phyloP scores from a whole-genome alignment of 2,329 filamentous ascomycete genomes.

The Stagonosporopsis chrysanthemi region DNA sequence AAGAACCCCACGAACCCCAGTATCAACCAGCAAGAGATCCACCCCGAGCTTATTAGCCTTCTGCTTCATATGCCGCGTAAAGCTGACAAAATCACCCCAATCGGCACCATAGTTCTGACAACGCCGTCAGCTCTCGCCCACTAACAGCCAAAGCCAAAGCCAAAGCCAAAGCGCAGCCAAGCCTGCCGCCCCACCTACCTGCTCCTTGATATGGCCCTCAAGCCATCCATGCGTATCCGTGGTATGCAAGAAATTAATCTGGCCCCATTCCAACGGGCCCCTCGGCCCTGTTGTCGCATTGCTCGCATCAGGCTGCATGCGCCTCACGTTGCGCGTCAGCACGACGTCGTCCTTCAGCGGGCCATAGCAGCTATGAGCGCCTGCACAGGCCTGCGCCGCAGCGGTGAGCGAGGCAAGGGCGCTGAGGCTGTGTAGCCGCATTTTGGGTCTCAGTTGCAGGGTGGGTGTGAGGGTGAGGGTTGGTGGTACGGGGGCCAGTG shows the following conservation, averaged over 20 bases:
- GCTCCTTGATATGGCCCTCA: conserved; percentile 67
- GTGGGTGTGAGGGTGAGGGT: no score
- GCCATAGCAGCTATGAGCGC: conserved; percentile 48
- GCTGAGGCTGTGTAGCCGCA: conserved; percentile 19
- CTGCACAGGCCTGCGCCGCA: conserved; percentile 39
- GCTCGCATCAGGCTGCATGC: conserved; percentile 47
- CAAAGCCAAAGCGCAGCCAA: no score
- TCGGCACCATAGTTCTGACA: conserved; percentile 68
- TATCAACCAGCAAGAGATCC: conserved; percentile 68
- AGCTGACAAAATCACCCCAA: conserved; percentile 71
- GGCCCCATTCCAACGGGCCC: conserved; percentile 65
- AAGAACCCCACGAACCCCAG: conserved; percentile 53
- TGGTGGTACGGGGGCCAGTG: no score
- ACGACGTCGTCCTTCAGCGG: conserved; percentile 50
- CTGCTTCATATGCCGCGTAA: conserved; percentile 66
- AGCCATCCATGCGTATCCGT: conserved; percentile 70
- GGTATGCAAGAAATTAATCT: conserved; percentile 72
- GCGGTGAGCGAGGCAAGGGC: conserved; percentile 19
- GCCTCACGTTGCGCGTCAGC: conserved; percentile 44
- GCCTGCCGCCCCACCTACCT: no score
- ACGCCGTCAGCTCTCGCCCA: not conserved
- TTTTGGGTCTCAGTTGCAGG: conserved; percentile 7
- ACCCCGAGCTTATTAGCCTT: conserved; percentile 65
- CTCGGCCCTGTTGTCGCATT: conserved; percentile 49
- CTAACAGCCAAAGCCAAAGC: not conserved